Evolutionary conservation across 1,284 basidiomycete species (phyloP).

Genomic region (Leccinum fuscescens): DNA sequence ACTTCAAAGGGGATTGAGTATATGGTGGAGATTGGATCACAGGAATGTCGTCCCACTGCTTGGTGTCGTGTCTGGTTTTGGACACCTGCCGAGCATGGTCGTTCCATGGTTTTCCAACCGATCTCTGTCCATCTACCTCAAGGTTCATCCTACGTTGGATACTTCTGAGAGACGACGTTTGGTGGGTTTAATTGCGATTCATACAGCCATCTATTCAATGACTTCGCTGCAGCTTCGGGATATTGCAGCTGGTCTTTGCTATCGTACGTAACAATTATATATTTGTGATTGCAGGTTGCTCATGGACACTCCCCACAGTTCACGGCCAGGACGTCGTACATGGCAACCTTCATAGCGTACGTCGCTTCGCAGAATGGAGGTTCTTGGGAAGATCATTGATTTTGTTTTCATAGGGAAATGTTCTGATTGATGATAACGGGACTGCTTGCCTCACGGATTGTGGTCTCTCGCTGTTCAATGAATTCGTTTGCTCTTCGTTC

Average conservation of each 20-base stretch:
- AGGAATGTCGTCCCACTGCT: slow-evolving; percentile 30
- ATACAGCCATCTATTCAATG: neutral
- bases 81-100: slow-evolving; percentile 23
- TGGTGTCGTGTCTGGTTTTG: slow-evolving; percentile 24
- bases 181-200: slow-evolving; percentile 10
- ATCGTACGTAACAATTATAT: slow-evolving; percentile 23
- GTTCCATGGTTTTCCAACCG: slow-evolving; percentile 32
- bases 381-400: neutral
- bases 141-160: neutral
- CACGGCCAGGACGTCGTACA: slow-evolving; percentile 21
- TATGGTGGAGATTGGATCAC: slow-evolving; percentile 27
- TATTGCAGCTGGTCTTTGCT: slow-evolving; percentile 25
- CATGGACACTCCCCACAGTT: slow-evolving; percentile 15
- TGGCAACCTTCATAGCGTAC: slow-evolving; percentile 31
- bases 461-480: slow-evolving; percentile 36
- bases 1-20: slow-evolving; percentile 26
- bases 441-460: slow-evolving; percentile 35
- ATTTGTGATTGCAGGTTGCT: neutral
- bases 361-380: neutral
- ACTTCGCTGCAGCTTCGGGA: slow-evolving; percentile 23
- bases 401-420: slow-evolving; percentile 24
- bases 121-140: slow-evolving; percentile 26
- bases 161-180: slow-evolving; percentile 10
- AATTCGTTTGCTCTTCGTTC: slow-evolving; percentile 35
- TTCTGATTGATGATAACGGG: slow-evolving; percentile 26